Percentiles rank a stretch among this genome's conserved stretches.
These are phyloP conservation scores for Tripterygium wilfordii DNA, from an alignment of 177 flowering plant genomes.

Conservation along the genomic window DNA sequence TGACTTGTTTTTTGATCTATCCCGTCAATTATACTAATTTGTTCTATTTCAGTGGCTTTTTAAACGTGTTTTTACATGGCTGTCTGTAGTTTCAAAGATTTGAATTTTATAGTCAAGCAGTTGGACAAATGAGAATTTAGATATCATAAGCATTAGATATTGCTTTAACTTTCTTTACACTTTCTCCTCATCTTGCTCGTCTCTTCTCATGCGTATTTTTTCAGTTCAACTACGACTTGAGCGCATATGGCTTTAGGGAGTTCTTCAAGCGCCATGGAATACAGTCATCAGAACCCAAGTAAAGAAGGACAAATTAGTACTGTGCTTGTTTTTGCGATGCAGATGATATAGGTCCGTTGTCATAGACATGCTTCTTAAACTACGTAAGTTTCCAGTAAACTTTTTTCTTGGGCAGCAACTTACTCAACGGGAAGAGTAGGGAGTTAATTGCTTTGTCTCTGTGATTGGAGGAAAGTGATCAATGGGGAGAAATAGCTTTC, in stretches of 20 bases:
- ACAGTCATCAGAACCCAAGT: constrained; percentile 22
- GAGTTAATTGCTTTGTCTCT: no score
- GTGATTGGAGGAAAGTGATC: no score
- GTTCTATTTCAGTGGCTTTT: background rate
- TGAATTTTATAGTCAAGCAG: no score
- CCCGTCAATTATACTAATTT: background rate
- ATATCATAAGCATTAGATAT: background rate
- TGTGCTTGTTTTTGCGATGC: background rate
- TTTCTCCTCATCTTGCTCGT: constrained; percentile 4
- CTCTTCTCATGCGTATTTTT: constrained; percentile 2
- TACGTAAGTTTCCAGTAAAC: no score
- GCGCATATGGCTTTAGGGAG: constrained; percentile 79
- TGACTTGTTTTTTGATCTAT: background rate
- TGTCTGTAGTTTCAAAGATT: no score
- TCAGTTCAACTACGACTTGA: constrained; percentile 71
- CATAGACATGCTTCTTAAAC: no score
- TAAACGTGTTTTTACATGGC: no score
- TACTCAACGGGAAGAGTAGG: no score
- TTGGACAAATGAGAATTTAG: no score
- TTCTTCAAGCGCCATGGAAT: constrained; percentile 70
- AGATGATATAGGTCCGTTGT: no score
- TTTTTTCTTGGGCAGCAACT: no score
- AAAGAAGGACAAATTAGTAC: background rate
- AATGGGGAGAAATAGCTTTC: no score
- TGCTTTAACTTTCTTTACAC: background rate